A percentile compares a stretch with the other conserved stretches of the same genome.
Evolutionary conservation across 2,329 filamentous ascomycete species (phyloP).

Genomic region (Epichloe gansuensis): DNA sequence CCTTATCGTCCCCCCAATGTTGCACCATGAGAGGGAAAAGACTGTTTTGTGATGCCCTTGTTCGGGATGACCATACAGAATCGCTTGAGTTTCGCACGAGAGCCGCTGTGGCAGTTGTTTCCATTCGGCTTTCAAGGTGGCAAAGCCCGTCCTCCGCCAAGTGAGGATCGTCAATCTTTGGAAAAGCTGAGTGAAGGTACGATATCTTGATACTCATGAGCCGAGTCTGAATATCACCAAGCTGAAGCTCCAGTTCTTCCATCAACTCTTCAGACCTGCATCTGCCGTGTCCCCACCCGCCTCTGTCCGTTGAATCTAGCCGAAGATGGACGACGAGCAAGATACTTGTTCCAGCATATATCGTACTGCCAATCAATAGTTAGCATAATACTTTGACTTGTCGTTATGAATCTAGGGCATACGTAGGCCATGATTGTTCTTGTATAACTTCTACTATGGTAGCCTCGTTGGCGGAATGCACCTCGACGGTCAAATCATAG

Average conservation of each 20-base stretch:
- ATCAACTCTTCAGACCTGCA: conserved; percentile 43
- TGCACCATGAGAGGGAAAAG: conserved; percentile 32
- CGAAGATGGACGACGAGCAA: conserved; percentile 36
- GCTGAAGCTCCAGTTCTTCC: conserved; percentile 42
- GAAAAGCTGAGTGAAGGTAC: conserved; percentile 46
- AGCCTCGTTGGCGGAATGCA: conserved; percentile 28
- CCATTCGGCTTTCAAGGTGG: conserved; percentile 33
- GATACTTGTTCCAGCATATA: conserved; percentile 30
- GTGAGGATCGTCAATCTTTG: conserved; percentile 16
- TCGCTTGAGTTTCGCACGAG: conserved; percentile 34
- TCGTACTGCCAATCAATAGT: conserved; percentile 19
- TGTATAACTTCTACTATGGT: conserved; percentile 34
- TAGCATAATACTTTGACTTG: conserved; percentile 5
- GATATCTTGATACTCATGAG: conserved; percentile 40
- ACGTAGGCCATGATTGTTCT: conserved; percentile 31
- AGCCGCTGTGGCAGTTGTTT: conserved; percentile 38
- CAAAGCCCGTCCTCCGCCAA: conserved; percentile 19
- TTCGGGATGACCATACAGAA: conserved; percentile 39
- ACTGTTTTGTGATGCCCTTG: conserved; percentile 21
- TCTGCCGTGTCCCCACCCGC: conserved; percentile 14
- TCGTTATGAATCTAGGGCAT: background rate
- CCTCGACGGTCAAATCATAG: conserved; percentile 33
- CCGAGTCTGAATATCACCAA: conserved; percentile 33
- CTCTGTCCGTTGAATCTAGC: conserved; percentile 14
- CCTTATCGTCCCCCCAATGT: conserved; percentile 35